Percentiles rank a stretch among this genome's conserved stretches.
phyloP scores from a whole-genome alignment of 805 yeast genomes.

The Kazachstania taianensis region DNA sequence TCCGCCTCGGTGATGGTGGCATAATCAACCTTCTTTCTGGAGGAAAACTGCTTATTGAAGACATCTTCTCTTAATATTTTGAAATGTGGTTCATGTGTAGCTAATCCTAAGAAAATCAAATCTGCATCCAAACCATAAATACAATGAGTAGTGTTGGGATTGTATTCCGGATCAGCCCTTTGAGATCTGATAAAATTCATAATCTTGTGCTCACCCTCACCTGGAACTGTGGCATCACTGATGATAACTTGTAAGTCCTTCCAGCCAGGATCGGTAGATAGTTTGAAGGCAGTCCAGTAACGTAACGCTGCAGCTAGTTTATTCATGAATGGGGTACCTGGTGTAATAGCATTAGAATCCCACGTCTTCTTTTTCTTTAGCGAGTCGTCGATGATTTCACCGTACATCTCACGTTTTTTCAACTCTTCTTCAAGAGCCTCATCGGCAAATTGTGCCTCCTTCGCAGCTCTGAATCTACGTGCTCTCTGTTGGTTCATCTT shows the following conservation, averaged over 20 bases:
- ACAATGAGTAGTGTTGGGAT: constrained; percentile 91
- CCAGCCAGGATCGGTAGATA: constrained; percentile 91
- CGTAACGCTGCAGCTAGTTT: constrained; percentile 70
- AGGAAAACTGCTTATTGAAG: constrained; percentile 50
- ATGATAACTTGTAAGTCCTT: constrained; percentile 76
- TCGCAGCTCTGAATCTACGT: constrained; percentile 84
- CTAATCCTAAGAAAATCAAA: constrained; percentile 87
- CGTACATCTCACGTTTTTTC: constrained; percentile 24
- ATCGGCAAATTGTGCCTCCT: constrained; percentile 73
- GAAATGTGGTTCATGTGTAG: constrained; percentile 97
- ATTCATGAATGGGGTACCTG: constrained; percentile 98
- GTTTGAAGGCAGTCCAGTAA: constrained; percentile 87
- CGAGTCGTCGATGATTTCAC: constrained; percentile 69
- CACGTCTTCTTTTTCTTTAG: constrained; percentile 67
- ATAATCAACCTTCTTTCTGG: constrained; percentile 12
- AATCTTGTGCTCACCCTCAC: constrained; percentile 98
- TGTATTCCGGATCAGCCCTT: constrained; percentile 73
- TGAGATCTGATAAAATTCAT: constrained; percentile 93
- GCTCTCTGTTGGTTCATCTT: constrained; percentile 96
- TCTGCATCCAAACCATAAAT: constrained; percentile 98
- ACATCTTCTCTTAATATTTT: constrained; percentile 92
- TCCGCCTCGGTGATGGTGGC: constrained; percentile 52
- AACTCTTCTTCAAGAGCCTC: constrained; percentile 51
- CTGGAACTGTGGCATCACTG: constrained; percentile 95
- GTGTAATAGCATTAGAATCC: constrained; percentile 96